A percentile compares a stretch with the other conserved stretches of the same genome.
Conservation (phyloP, 1,284 basidiomycete genomes). For the Neonothopanus nambi region DNA sequence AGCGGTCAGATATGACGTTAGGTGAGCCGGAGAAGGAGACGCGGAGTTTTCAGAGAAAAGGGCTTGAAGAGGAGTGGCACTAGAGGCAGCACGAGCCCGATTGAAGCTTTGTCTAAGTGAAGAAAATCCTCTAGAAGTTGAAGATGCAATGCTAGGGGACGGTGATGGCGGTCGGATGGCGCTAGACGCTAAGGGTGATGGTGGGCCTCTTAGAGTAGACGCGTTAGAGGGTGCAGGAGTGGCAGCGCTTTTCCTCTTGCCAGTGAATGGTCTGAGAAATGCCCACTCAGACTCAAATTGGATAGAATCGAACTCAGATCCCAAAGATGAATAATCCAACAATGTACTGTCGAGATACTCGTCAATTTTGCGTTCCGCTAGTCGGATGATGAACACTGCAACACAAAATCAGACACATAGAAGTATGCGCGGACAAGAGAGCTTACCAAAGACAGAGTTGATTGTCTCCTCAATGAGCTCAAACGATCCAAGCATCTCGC, state of each 20-base stretch:
- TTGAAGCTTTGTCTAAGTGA: constrained; percentile 65
- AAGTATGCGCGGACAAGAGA: constrained; percentile 9
- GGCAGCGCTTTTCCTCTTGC: constrained; percentile 58
- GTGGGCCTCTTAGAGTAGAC: constrained; percentile 22
- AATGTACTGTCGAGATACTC: constrained; percentile 81
- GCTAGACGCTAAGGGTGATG: constrained; percentile 13
- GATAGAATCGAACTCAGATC: constrained; percentile 78
- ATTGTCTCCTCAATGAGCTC: constrained; percentile 85
- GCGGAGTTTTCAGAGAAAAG: constrained; percentile 51
- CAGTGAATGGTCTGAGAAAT: constrained; percentile 77
- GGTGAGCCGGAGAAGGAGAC: constrained; percentile 57
- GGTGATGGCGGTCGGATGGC: constrained; percentile 47
- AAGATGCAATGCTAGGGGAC: constrained; percentile 39
- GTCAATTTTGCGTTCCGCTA: constrained; percentile 89
- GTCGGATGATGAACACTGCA: constrained; percentile 91
- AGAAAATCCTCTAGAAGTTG: constrained; percentile 55
- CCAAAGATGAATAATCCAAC: constrained; percentile 81
- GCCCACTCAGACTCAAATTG: constrained; percentile 98
- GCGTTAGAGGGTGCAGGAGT: constrained; percentile 29
- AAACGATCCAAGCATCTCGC: constrained; percentile 79
- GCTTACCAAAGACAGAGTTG: constrained; percentile 88
- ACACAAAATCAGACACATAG: constrained; percentile 14
- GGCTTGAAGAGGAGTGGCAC: constrained; percentile 47
- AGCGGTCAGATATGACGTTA: constrained; percentile 86
- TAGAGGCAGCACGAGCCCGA: constrained; percentile 46